Evolutionary conservation across 1,284 basidiomycete genomes (phyloP), one percentile per base, ranked within the genome.

Genomic region (Volvariella volvacea): DNA sequence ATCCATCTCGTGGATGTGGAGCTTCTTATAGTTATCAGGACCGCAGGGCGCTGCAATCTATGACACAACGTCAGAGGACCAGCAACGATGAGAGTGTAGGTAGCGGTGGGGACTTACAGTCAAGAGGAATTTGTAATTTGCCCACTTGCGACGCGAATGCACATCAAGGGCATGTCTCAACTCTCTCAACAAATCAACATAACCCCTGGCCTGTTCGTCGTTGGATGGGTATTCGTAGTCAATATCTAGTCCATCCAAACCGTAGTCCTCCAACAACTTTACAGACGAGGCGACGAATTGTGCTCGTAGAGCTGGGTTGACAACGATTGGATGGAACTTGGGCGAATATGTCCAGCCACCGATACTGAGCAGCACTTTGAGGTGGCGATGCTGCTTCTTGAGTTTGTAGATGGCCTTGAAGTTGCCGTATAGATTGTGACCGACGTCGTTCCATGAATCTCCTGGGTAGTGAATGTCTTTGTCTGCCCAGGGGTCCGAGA

Each of bases 21-120:
- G 71, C 50, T 83, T 83, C 59, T 83, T 70, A 65, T 92, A 92
- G 55, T 96, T 82, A 48, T 88, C 77, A 4, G 83, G 74, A n/a
- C 95, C 95, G 62, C 92, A 95, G 1, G 95, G 94, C 0, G 91
- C 91, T 34, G 92, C 92, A 46, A 94, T 85, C 88, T 91, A 47
- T 36, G 39, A 15, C 9, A 2, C 38, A n/a, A n/a, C n/a, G n/a
- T n/a, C n/a, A n/a, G n/a, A n/a, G n/a, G n/a, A n/a, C n/a, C n/a
- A n/a, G n/a, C n/a, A n/a, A n/a, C n/a, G n/a, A n/a, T n/a, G n/a
- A n/a, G n/a, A n/a, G n/a, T n/a, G n/a, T n/a, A n/a, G n/a, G n/a
- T n/a, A n/a, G n/a, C n/a, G n/a, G n/a, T 25, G 20, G 42, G 30
- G 12, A 58, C 81, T 58, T 49, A 89, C 89, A 6, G 89, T 88